Percentiles rank a stretch among this genome's conserved stretches.
These are phyloP conservation scores for Colletotrichum horii DNA, from an alignment of 2,329 filamentous ascomycete genomes.

Conservation along the genomic window DNA sequence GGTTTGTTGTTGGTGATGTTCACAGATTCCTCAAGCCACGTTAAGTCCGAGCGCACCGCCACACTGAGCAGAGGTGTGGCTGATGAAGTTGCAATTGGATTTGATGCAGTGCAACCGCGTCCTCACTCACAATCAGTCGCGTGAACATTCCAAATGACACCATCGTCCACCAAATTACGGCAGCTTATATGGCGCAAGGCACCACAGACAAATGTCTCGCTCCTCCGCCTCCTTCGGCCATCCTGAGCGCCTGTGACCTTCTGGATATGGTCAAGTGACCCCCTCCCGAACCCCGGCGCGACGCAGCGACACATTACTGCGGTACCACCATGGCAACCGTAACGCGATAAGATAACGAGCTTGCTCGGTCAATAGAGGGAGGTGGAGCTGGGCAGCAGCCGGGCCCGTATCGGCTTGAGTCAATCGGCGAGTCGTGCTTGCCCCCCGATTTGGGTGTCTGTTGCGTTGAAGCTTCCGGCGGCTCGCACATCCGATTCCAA, in stretches of 20 bases:
- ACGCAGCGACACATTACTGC: background rate
- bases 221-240: background rate
- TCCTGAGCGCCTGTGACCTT: background rate
- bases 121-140: background rate
- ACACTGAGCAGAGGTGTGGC: background rate
- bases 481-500: background rate
- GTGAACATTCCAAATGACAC: background rate
- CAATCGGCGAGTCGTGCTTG: background rate
- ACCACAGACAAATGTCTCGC: background rate
- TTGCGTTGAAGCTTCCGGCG: slow-evolving; percentile 1
- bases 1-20: background rate
- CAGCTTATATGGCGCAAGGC: background rate
- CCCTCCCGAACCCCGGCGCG: background rate
- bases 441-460: background rate
- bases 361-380: background rate
- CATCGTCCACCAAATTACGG: background rate
- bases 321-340: background rate
- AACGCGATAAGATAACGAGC: slow-evolving; percentile 5
- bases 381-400: background rate
- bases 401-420: background rate
- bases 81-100: background rate
- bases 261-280: slow-evolving; percentile 10
- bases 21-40: background rate
- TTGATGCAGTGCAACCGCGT: background rate
- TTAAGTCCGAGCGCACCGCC: background rate